Conservation (phyloP, 768 basidiomycete species). For the Xanthoconium purpureum region DNA sequence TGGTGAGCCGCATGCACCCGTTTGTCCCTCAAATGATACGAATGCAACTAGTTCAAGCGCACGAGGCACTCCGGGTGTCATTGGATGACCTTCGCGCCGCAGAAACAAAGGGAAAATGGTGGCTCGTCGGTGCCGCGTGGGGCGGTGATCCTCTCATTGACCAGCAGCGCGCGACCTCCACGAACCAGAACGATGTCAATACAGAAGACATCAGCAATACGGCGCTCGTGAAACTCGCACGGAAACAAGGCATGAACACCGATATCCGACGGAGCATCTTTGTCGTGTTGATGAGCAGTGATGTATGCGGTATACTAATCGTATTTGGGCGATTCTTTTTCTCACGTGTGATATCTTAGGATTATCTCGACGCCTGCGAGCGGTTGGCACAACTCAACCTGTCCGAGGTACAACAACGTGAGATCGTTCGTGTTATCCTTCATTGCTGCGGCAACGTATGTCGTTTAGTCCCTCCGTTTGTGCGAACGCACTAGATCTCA, state of each 20-base stretch:
- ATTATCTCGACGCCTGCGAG: constrained; percentile 94
- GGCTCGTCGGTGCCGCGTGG: constrained; percentile 98
- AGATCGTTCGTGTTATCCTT: constrained; percentile 87
- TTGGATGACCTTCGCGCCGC: constrained; percentile 82
- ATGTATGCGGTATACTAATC: constrained; percentile 50
- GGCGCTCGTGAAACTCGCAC: constrained; percentile 72
- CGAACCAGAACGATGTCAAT: constrained; percentile 20
- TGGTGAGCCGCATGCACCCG: constrained; percentile 38
- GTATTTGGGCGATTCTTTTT: background rate
- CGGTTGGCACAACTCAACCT: constrained; percentile 80
- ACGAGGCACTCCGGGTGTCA: constrained; percentile 84
- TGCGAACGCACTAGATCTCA: background rate
- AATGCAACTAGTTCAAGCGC: constrained; percentile 58
- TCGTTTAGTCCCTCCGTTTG: background rate
- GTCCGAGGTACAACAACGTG: constrained; percentile 88
- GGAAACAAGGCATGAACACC: constrained; percentile 97
- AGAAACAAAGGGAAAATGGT: constrained; percentile 93
- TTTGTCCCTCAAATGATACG: background rate
- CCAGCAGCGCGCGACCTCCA: constrained; percentile 39
- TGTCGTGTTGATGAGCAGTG: constrained; percentile 91
- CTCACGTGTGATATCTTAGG: constrained; percentile 45
- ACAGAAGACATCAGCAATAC: constrained; percentile 34
- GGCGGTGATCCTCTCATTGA: constrained; percentile 87
- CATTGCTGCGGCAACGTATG: constrained; percentile 90
- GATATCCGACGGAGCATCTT: constrained; percentile 91